Base-by-base conservation (phyloP, 176 grass and related monocot genomes). In the Oryza meridionalis region DNA sequence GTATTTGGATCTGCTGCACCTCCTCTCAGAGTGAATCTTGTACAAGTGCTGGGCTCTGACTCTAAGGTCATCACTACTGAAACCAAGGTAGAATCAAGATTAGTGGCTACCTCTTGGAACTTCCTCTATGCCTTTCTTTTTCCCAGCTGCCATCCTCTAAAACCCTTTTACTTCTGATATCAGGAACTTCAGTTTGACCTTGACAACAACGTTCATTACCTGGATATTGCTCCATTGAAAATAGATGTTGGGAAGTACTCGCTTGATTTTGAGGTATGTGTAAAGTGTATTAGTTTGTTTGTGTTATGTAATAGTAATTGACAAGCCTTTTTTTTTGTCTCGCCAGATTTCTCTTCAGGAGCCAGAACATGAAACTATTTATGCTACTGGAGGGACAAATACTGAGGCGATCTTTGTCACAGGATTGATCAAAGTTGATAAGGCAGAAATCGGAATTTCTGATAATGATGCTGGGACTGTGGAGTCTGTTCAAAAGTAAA, bases 181-280 rank as follows among this genome's bases (percentile, higher is more conserved):
- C 86, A 99, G 97, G 91, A 94, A 78, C 93, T 99, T 77, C 70
- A 91, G 47, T 99, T 87, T 92, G 93, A 99, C 70, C 35, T 50
- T 6, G 78, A 91, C 31, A 96, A 88, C 75, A 94, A 87, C 21
- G 76, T 99, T 81, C 84, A 99, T 86, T 94, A 94, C 90, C 88
- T 96, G 88, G 97, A 99, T 77, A 89, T 94, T 53, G 46, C 86
- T 80, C 81, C 89, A 25, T 40, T 98, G 82, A 92, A 96, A 87
- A 91, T 94, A 85, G 97, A 99, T 86, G 88, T 96, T 82, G 93
- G 97, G 76, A 99, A 91, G 72, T 99, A 99, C 65, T 81, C 84
- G 13, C 47, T 99, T 72, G 88, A 91, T 87, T 96, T 99, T 92
- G 86, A 99, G 97, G 97, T 99, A 92, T 7, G 19, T 82, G 21